phyloP scores from a whole-genome alignment of 2,329 filamentous ascomycete genomes.

The Clonostachys solani region DNA sequence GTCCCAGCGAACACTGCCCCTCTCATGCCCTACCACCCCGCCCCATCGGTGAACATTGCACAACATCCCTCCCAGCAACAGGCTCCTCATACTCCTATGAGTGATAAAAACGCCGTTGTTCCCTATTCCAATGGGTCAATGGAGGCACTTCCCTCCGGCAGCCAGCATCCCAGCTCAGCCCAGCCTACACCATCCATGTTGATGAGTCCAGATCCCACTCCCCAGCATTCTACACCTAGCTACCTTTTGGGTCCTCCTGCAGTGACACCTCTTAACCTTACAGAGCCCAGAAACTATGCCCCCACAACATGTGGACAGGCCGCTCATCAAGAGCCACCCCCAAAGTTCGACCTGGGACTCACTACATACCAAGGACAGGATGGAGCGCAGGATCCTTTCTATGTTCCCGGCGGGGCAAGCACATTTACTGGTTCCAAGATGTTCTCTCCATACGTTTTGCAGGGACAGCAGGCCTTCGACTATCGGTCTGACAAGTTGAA shows the following conservation, averaged over 20 bases:
- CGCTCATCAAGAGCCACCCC: conserved; percentile 22
- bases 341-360: conserved; percentile 20
- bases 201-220: too few species aligned
- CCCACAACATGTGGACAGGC: conserved; percentile 22
- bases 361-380: conserved; percentile 3
- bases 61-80: too few species aligned
- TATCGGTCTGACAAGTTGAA: conserved; percentile 31
- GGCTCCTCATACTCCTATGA: too few species aligned
- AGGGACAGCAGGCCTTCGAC: background rate
- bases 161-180: too few species aligned
- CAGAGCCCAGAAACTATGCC: conserved; percentile 36
- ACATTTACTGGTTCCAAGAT: background rate
- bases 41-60: too few species aligned
- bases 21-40: too few species aligned
- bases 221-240: too few species aligned
- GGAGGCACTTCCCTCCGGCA: too few species aligned
- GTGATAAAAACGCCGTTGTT: too few species aligned
- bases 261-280: conserved; percentile 5
- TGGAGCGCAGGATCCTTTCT: background rate
- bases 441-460: background rate
- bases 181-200: too few species aligned
- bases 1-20: too few species aligned
- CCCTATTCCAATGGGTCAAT: too few species aligned
- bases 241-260: conserved; percentile 1
- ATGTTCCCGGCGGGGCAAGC: background rate